Base-by-base conservation (phyloP, 192 early-diverging fungal genomes). In the Umbelopsis sp. region DNA sequence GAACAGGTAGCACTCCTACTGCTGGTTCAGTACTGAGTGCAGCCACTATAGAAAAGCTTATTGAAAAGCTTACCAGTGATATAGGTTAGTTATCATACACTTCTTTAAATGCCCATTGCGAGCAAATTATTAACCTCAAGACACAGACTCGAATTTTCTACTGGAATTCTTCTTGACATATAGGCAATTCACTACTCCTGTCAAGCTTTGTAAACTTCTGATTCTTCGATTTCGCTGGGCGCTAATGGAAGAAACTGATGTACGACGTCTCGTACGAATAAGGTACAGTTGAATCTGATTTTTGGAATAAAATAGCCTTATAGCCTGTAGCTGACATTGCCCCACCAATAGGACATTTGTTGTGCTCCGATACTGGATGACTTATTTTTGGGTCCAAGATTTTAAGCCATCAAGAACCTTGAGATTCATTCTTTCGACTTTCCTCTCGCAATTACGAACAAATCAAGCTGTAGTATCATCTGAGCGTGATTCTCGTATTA, bases 181-280 rank as follows among this genome's bases (percentile, higher is more conserved):
- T 44, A 81, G 86, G 6, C 70, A 82, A 23, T 87, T 85, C 66
- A 67, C 82, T 50, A 76, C 84, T 3, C 80, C 86, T 4, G 75
- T 84, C 11, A 76, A 84, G 37, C 76, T 87, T 0, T 87, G 86
- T 68, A 82, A 84, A 45, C 68, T 84, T 33, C 66, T 87, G 10
- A 85, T 87, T 8, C 74, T 81, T 52, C 75, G 86, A 10, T 87
- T 85, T 44, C 35, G 78, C 9, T 87, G 86, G 86, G 84, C 86
- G 13, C 68, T 85, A 20, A 65, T 78, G 50, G 61, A 76, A 23
- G 78, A 84, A 23, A 74, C 71, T 4, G 81, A 82, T 45, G 68
- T 66, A 9, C 73, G 81, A 25, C 71, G 73, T 37, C 64, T 85
- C 13, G 81, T 84, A 4, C 73, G 86, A 5, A 81, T 86, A 33